phyloP scores from a whole-genome alignment of 108 stramenopile genomes.

The Cyclotella choctawhatcheeana region DNA sequence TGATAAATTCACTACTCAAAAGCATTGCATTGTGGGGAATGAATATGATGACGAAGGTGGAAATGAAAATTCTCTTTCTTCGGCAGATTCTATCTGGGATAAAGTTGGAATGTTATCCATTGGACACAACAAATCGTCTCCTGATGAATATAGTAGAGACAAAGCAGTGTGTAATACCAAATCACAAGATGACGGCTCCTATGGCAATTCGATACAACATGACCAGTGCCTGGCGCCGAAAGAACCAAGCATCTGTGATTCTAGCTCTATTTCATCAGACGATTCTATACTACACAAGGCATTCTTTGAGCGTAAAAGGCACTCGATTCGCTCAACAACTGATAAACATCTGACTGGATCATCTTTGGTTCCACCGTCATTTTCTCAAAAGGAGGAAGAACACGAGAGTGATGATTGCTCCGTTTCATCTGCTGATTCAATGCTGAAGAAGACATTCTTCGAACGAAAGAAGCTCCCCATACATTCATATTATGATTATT shows the following conservation, averaged over 20 bases:
- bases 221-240: too few species aligned
- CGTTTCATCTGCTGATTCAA: neutral
- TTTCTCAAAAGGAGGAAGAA: neutral
- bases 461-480: slow-evolving; percentile 2
- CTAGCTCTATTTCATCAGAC: neutral
- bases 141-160: too few species aligned
- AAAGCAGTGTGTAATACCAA: too few species aligned
- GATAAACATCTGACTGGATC: too few species aligned
- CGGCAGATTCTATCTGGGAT: slow-evolving; percentile 27
- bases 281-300: neutral
- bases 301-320: neutral
- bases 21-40: too few species aligned
- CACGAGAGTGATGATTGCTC: slow-evolving; percentile 1
- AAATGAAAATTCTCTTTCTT: slow-evolving; percentile 23
- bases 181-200: too few species aligned
- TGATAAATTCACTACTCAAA: too few species aligned
- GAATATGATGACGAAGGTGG: slow-evolving; percentile 1
- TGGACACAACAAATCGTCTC: neutral
- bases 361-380: too few species aligned
- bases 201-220: too few species aligned
- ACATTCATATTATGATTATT: slow-evolving; percentile 10
- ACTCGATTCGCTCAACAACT: neutral
- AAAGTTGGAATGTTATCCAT: slow-evolving; percentile 5
- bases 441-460: neutral
- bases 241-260: neutral